phyloP scores from a whole-genome alignment of 1,284 basidiomycete species.

The Volvariella volvacea region DNA sequence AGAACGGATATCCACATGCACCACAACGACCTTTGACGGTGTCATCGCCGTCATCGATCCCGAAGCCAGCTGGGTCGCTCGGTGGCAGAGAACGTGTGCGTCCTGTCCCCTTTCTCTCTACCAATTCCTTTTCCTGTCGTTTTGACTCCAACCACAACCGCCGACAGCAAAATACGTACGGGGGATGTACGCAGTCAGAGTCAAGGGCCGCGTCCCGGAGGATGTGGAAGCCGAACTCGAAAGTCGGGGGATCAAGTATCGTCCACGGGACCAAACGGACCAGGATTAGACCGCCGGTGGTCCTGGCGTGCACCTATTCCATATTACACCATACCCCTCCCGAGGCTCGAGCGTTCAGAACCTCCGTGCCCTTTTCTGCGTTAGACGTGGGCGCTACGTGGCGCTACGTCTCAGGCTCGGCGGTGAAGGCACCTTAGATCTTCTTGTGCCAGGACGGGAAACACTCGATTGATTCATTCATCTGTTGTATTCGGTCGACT shows the following conservation, averaged over 20 bases:
- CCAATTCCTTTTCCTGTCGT: conserved; percentile 4
- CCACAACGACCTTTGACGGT: conserved; percentile 93
- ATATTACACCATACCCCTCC: not conserved
- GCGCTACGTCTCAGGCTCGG: no score
- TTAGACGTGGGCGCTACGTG: no score
- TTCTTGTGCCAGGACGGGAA: no score
- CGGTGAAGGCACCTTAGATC: no score
- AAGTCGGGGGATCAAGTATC: conserved; percentile 71
- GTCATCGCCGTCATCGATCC: conserved; percentile 87
- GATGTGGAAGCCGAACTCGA: conserved; percentile 79
- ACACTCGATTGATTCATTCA: no score
- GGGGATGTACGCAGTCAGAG: conserved; percentile 85
- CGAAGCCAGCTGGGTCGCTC: conserved; percentile 90
- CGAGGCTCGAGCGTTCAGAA: not conserved
- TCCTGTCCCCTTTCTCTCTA: conserved; percentile 13
- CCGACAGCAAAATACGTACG: conserved; percentile 75
- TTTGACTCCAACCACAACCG: conserved; percentile 1
- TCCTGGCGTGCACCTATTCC: not conserved
- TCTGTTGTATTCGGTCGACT: no score
- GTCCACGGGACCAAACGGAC: conserved; percentile 71
- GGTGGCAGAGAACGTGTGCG: conserved; percentile 88
- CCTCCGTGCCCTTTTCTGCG: no score
- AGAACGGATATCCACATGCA: conserved; percentile 83
- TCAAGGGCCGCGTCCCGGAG: conserved; percentile 80
- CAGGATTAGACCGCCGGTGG: conserved; percentile 39